These are phyloP conservation scores for Rossbeevera mucosa DNA, from an alignment of 768 basidiomycete species.

Conservation along the genomic window DNA sequence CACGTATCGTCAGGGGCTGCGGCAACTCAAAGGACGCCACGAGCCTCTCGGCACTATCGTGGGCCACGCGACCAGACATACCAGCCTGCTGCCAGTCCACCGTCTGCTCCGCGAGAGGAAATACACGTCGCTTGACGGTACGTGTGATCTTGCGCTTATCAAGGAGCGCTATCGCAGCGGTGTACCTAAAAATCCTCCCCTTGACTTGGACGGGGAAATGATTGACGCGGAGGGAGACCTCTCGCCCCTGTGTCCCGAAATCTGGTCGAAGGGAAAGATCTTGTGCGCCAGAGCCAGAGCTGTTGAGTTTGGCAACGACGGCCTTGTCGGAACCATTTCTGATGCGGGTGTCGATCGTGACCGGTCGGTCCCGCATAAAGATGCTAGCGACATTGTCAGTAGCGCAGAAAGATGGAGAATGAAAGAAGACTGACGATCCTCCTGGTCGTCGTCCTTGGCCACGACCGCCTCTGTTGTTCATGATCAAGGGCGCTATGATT, in stretches of 20 bases:
- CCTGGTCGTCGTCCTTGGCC: constrained; percentile 11
- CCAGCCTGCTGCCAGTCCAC: constrained; percentile 35
- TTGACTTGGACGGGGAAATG: constrained; percentile 43
- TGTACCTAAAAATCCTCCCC: constrained; percentile 40
- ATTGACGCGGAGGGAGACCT: constrained; percentile 44
- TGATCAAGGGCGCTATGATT: neutral
- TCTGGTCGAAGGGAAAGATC: constrained; percentile 43
- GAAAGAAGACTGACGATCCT: constrained; percentile 16
- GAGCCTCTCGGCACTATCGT: constrained; percentile 42
- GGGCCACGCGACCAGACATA: constrained; percentile 38
- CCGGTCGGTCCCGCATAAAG: constrained; percentile 36
- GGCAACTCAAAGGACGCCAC: constrained; percentile 38
- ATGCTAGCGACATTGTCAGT: constrained; percentile 1
- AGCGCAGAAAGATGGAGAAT: neutral
- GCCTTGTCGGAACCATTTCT: constrained; percentile 36
- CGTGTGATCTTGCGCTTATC: constrained; percentile 17
- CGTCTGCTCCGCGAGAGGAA: constrained; percentile 40
- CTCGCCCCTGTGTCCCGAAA: constrained; percentile 39
- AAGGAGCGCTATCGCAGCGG: constrained; percentile 26
- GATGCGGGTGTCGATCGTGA: constrained; percentile 53
- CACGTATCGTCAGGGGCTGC: constrained; percentile 36
- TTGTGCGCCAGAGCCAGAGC: neutral
- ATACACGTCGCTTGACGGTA: constrained; percentile 40
- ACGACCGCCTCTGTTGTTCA: neutral
- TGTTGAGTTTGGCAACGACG: constrained; percentile 21